A percentile compares a stretch with the other conserved stretches of the same genome.
Evolutionary conservation across 1,139 yeast species (phyloP).

Genomic region (Yamadazyma spencermartinsiae): DNA sequence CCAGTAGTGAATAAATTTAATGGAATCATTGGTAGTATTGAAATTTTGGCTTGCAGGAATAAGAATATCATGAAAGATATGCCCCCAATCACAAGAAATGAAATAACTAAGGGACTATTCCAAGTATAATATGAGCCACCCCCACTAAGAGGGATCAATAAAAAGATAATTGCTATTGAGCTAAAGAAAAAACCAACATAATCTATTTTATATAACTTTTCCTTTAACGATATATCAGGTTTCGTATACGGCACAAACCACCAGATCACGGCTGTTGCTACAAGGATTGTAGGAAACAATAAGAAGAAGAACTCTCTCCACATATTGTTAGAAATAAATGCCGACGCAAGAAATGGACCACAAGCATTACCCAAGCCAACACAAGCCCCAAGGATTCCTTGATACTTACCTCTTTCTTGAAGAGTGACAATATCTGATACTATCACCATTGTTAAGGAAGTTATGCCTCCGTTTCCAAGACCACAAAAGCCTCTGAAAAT

Average conservation of each 20-base stretch:
- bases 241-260: constrained; percentile 8
- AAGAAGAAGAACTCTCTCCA: constrained; percentile 53
- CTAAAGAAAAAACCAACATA: constrained; percentile 47
- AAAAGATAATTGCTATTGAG: constrained; percentile 39
- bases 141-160: constrained; percentile 50
- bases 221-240: constrained; percentile 14
- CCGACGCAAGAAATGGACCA: constrained; percentile 57
- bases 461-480: constrained; percentile 44
- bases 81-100: constrained; percentile 47
- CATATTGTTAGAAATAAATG: constrained; percentile 36
- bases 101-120: constrained; percentile 46
- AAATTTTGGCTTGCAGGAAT: constrained; percentile 41
- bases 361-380: constrained; percentile 48
- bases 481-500: constrained; percentile 47
- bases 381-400: constrained; percentile 47
- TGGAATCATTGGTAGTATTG: constrained; percentile 53
- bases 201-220: constrained; percentile 43
- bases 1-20: constrained; percentile 35
- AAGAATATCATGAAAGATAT: constrained; percentile 34
- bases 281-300: constrained; percentile 25
- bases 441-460: constrained; percentile 41
- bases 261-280: constrained; percentile 3
- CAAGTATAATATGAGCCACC: constrained; percentile 53
- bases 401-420: constrained; percentile 43
- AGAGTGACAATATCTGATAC: constrained; percentile 45